These are phyloP conservation scores for Garcia nutans DNA, from an alignment of 345 rosid genomes.

Conservation along the genomic window DNA sequence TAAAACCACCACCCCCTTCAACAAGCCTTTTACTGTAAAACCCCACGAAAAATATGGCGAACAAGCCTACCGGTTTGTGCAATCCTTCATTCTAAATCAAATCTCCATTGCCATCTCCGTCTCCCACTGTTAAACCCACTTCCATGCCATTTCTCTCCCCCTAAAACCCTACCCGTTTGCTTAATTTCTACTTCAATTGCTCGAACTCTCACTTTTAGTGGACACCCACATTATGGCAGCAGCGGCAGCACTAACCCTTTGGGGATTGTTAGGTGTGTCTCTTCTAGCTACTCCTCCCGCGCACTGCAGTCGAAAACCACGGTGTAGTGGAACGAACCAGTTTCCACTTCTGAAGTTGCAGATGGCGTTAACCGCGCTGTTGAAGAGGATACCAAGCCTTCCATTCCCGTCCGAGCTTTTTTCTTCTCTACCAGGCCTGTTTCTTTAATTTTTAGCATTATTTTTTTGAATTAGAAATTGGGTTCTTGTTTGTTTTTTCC, in stretches of 20 bases:
- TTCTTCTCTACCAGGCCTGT: slow-evolving; percentile 82
- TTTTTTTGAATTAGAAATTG: not conserved
- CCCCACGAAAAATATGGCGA: slow-evolving; percentile 39
- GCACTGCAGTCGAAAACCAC: not conserved
- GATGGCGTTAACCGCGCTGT: not conserved
- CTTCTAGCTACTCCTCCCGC: slow-evolving; percentile 26
- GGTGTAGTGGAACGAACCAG: slow-evolving; percentile 27
- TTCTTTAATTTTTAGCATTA: not conserved
- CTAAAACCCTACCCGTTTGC: no score
- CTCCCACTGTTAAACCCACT: no score
- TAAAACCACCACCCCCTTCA: no score
- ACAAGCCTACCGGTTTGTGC: slow-evolving; percentile 25
- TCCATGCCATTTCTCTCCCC: no score
- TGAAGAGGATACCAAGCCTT: slow-evolving; percentile 46
- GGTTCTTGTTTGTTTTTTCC: no score
- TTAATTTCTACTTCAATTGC: no score
- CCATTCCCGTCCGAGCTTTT: slow-evolving; percentile 85
- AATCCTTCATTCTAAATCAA: slow-evolving; percentile 15
- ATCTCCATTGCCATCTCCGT: not conserved
- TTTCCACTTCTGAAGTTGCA: slow-evolving; percentile 12
- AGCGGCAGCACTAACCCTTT: not conserved
- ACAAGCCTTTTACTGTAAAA: no score
- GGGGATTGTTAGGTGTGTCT: slow-evolving; percentile 10
- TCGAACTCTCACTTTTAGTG: no score
- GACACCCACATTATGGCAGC: no score